Conservation (phyloP, 164 flowering plant species). For the Pachysandra terminalis region DNA sequence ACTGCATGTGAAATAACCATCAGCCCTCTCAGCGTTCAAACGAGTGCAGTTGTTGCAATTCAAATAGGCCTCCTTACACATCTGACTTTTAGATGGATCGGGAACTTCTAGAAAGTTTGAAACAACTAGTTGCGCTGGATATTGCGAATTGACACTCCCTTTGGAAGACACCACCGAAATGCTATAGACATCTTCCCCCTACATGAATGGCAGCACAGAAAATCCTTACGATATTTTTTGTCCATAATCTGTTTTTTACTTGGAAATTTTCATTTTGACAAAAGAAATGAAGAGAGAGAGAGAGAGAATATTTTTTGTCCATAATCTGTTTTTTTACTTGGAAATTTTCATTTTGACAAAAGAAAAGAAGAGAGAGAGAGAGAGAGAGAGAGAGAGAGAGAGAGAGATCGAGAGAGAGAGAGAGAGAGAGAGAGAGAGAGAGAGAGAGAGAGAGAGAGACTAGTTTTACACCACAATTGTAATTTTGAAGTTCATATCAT, state of each 20-base stretch:
- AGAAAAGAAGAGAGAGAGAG: not conserved
- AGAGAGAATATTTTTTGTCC: not conserved
- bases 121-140: conserved; percentile 29
- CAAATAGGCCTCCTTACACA: conserved; percentile 28
- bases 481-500: not conserved
- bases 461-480: not conserved
- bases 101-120: conserved; percentile 37
- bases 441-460: too few species aligned
- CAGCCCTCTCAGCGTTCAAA: conserved; percentile 31
- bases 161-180: conserved; percentile 38
- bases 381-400: too few species aligned
- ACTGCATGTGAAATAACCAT: conserved; percentile 30
- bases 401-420: too few species aligned
- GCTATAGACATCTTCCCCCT: conserved; percentile 41
- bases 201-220: conserved; percentile 8
- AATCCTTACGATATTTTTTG: not conserved
- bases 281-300: not conserved
- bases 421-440: too few species aligned
- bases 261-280: not conserved
- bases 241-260: not conserved
- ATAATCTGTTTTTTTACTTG: not conserved
- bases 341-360: not conserved
- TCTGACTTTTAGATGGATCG: conserved; percentile 23
- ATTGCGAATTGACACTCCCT: conserved; percentile 18
- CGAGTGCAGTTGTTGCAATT: conserved; percentile 32